phyloP scores from a whole-genome alignment of 2,329 filamentous ascomycete genomes.

The Neonectria ditissima region DNA sequence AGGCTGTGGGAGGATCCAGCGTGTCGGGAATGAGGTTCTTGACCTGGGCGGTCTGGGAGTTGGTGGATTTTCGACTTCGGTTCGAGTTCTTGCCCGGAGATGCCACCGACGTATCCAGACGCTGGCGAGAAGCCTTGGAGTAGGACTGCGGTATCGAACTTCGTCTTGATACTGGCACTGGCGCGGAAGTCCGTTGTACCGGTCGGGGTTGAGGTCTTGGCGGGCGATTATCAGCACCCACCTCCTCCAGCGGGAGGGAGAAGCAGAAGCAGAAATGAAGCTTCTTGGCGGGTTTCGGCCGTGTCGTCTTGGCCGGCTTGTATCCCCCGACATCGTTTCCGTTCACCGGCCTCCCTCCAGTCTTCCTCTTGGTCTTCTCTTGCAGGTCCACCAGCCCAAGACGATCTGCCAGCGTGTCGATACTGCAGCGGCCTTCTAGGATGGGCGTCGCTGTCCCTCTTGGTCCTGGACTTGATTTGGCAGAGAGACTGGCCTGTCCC shows the following conservation, averaged over 20 bases:
- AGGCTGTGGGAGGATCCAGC: slow-evolving; percentile 75
- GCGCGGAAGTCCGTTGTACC: slow-evolving; percentile 51
- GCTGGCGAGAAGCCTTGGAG: slow-evolving; percentile 21
- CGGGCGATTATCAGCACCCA: slow-evolving; percentile 49
- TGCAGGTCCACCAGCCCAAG: slow-evolving; percentile 80
- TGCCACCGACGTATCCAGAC: slow-evolving; percentile 36
- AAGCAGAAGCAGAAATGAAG: slow-evolving; percentile 66
- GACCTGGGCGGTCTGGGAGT: slow-evolving; percentile 48
- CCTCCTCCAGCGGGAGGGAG: slow-evolving; percentile 59
- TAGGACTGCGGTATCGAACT: slow-evolving; percentile 34
- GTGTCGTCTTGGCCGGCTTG: slow-evolving; percentile 25
- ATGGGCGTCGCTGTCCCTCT: slow-evolving; percentile 61
- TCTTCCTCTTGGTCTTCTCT: slow-evolving; percentile 50
- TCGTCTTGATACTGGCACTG: slow-evolving; percentile 34
- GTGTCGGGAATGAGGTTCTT: slow-evolving; percentile 73
- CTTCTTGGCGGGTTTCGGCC: slow-evolving; percentile 45
- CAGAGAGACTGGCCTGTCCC: slow-evolving; percentile 75
- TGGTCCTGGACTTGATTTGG: slow-evolving; percentile 60
- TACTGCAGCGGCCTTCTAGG: slow-evolving; percentile 76
- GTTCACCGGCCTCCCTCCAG: slow-evolving; percentile 35
- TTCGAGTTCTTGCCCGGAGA: slow-evolving; percentile 48
- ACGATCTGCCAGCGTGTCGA: slow-evolving; percentile 87
- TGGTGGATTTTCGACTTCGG: slow-evolving; percentile 47
- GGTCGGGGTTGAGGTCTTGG: slow-evolving; percentile 61
- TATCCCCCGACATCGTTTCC: slow-evolving; percentile 37